Percentiles rank a stretch among this genome's conserved stretches.
Evolutionary conservation across 2,329 filamentous ascomycete genomes (phyloP).

Genomic region (Ophiocordyceps camponoti-rufipedis): DNA sequence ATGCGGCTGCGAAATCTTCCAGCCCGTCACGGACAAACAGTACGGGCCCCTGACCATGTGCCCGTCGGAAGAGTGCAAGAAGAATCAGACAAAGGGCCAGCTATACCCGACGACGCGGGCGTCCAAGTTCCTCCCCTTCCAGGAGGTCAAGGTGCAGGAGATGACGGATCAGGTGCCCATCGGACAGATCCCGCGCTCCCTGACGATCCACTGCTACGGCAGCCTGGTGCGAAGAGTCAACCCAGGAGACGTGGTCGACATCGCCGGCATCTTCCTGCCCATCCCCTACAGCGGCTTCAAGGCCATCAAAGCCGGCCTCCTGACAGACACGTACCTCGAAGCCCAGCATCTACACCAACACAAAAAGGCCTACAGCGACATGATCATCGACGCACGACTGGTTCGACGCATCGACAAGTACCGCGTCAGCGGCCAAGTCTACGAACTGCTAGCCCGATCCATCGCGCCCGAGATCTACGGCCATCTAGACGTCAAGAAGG

Average conservation of each 20-base stretch:
- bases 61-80: constrained; percentile 74
- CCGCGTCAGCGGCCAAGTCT: constrained; percentile 73
- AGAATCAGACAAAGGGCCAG: constrained; percentile 84
- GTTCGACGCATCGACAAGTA: constrained; percentile 74
- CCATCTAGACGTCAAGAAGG: constrained; percentile 95
- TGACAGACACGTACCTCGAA: constrained; percentile 94
- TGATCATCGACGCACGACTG: constrained; percentile 64
- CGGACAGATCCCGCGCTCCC: constrained; percentile 81
- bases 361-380: constrained; percentile 94
- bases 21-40: constrained; percentile 80
- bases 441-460: constrained; percentile 86
- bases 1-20: constrained; percentile 94
- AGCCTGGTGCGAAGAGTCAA: constrained; percentile 73
- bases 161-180: constrained; percentile 99
- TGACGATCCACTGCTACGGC: constrained; percentile 82
- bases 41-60: constrained; percentile 78
- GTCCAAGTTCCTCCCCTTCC: constrained; percentile 92
- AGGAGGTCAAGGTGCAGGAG: constrained; percentile 97
- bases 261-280: constrained; percentile 88
- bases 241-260: constrained; percentile 84
- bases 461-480: constrained; percentile 97
- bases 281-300: constrained; percentile 98
- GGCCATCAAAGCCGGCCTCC: constrained; percentile 85
- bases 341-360: constrained; percentile 87
- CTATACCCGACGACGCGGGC: constrained; percentile 88